Base-by-base conservation (phyloP, 345 rosid species). In the Erodium maritimum region DNA sequence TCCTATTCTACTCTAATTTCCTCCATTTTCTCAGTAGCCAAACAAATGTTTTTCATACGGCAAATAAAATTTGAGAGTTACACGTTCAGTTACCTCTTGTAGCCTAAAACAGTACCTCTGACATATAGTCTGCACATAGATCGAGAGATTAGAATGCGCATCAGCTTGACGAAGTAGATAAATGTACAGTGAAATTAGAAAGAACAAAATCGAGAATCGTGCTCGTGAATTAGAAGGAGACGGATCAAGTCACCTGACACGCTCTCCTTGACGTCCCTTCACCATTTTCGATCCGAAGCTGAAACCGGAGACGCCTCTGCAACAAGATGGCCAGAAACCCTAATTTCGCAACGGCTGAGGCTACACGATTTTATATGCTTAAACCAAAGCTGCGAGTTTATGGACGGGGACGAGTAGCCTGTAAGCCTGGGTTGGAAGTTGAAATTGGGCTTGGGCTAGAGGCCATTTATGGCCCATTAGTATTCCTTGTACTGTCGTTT, bases 261-360 rank as follows among this genome's bases (percentile, higher is more conserved):
- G 80, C 73, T 89, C 96, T 74, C 96, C 96, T 75, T 89, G 87
- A 58, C 96, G 90, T n/a, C 87, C 89, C 82, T 86, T 89, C 66
- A 85, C 91, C 91, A 84, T 89, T 78, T 75, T 71, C 53, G 58
- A 57, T 17, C 21, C 10, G 52, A 22, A 50, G 21, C 8, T 4
- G 50, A 50, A 42, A 34, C 16, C 53, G 34, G 58, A 37, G 57
- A 12, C 53, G 50, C 50, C 65, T n/a, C n/a, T 61, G 37, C 23
- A 24, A 53, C 46, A 50, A 34, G 9, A 62, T 29, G 45, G 0
- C 58, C 0, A 6, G 21, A 33, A 62, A 54, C 65, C 54, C 65
- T 62, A 62, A 23, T 29, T 5, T 29, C n/a, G 37, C 5, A 29
- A 29, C 37, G 37, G 9, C 37, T 29, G 37, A 5, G 37, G 2